A percentile compares a stretch with the other conserved stretches of the same genome.
Conservation (phyloP, 202 grass and related monocot genomes). For the Zoysia matrella region DNA sequence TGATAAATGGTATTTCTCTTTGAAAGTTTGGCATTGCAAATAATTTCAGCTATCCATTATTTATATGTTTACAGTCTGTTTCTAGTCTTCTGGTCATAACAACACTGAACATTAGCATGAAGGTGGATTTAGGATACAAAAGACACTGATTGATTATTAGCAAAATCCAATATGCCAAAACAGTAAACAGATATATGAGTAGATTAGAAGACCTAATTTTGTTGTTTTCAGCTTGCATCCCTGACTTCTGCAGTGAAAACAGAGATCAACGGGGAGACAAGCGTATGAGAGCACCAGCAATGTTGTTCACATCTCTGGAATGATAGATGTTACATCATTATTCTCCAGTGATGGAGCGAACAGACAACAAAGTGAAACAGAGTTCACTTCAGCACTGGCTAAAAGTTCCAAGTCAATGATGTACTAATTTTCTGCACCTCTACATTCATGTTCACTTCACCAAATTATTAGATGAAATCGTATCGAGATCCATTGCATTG, state of each 20-base stretch:
- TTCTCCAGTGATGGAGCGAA: not conserved
- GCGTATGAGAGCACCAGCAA: not conserved
- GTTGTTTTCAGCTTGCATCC: not conserved
- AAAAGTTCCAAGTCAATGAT: not conserved
- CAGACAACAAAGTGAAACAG: not conserved
- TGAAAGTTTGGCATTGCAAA: not conserved
- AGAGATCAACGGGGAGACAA: not conserved
- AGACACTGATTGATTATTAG: not conserved
- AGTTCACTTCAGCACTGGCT: slow-evolving; percentile 7
- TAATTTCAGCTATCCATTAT: not conserved
- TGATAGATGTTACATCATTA: not conserved
- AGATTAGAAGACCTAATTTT: not conserved
- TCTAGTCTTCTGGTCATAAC: not conserved
- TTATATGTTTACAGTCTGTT: too few relatives aligned
- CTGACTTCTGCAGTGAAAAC: not conserved
- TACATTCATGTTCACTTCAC: not conserved
- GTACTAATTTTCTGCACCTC: not conserved
- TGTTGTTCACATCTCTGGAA: not conserved
- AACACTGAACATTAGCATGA: not conserved
- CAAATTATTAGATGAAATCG: not conserved
- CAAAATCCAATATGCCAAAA: too few relatives aligned
- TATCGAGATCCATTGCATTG: not conserved
- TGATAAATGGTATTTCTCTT: not conserved
- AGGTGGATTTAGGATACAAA: not conserved
- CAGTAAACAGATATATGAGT: not conserved